Evolutionary conservation across 2,329 filamentous ascomycete species (phyloP).

Genomic region (Cordyceps cicadae): DNA sequence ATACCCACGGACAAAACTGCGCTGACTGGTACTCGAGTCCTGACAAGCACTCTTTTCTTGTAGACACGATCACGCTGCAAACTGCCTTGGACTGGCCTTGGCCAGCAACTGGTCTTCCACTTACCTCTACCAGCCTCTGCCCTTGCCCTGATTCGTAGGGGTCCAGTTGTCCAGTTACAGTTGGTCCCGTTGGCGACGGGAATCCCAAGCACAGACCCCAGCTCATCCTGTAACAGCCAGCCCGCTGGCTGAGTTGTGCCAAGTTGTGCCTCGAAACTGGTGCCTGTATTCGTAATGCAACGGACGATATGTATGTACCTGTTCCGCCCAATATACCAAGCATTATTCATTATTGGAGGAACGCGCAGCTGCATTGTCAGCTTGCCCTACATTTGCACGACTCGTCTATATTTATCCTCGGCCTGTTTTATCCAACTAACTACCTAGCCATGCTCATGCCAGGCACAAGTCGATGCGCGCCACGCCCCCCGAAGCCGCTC

Average conservation of each 20-base stretch:
- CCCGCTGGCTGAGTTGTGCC: background rate
- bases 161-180: background rate
- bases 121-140: background rate
- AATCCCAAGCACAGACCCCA: background rate
- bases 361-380: background rate
- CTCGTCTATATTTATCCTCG: constrained; percentile 6
- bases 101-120: no score
- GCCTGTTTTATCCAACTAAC: constrained; percentile 1
- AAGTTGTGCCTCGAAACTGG: background rate
- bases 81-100: no score
- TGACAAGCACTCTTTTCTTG: no score
- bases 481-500: background rate
- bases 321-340: background rate
- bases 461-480: background rate
- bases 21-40: no score
- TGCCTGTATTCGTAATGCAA: background rate
- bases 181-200: background rate
- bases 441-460: background rate
- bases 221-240: background rate
- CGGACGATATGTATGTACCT: background rate
- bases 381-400: background rate
- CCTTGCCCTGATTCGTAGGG: background rate
- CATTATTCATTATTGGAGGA: background rate
- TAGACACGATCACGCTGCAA: no score
- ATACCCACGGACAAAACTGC: no score